Base-by-base conservation (phyloP, 2,329 filamentous ascomycete genomes). In the Trichoderma arundinaceum region DNA sequence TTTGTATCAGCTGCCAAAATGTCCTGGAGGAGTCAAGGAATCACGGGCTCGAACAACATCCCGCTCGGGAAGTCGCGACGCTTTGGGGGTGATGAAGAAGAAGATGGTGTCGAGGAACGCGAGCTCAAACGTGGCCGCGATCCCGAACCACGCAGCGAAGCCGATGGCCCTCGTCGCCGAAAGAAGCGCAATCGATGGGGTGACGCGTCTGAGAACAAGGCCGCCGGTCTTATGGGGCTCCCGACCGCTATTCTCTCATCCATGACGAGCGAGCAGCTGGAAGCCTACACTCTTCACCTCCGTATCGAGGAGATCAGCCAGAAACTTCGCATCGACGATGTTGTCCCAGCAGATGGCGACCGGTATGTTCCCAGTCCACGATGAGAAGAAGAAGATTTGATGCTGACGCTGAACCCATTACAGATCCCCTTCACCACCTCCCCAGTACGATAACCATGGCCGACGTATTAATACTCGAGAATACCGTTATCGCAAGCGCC, bases 171-270 rank as follows among this genome's bases (percentile, higher is more conserved):
- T 69, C 92, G 91, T 77, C 91, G 91, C 74, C 92, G 95, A 79
- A 97, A 96, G 89, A 98, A 97, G 90, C 91, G 94, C 78, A 99
- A 99, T 79, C 90, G 95, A 77, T 99, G 95, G 95, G 95, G 95
- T 71, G 94, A 98, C 80, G 92, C 92, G 68, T 90, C 92, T 64
- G 95, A 99, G 81, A 99, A 99, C 83, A 99, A 99, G 85, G 95
- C 95, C 67, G 95, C 95, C 66, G 95, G 95, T 70, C 85, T 99
- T 68, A 98, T 99, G 94, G 95, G 95, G 66, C 85, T 99, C 71
- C 93, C 95, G 33, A 99, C 95, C 15, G 92, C 94, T 75, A 98
- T 99, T 78, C 89, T 94, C 79, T 93, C 94, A 69, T 94, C 94
- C 80, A 99, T 99, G 93, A 99, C 95, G 64, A 94, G 90, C 76